A percentile compares a stretch with the other conserved stretches of the same genome.
Conservation (phyloP, 768 basidiomycete genomes). For the Amanita inopinata region DNA sequence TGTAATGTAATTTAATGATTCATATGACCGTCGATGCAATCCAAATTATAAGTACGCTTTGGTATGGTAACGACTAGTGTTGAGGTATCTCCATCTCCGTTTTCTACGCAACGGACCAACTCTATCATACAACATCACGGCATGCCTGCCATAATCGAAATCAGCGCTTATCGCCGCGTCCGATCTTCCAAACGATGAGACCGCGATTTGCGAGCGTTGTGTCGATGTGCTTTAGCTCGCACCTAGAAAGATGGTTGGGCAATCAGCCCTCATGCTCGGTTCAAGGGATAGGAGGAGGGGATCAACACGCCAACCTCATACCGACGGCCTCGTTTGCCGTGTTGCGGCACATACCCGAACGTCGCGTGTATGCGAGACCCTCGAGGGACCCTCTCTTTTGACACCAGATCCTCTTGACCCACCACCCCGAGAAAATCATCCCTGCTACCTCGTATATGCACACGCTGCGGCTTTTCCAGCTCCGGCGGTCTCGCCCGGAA, state of each 20-base stretch:
- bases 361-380: not conserved
- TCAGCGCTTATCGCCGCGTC: not conserved
- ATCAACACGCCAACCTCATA: not conserved
- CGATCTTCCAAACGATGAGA: not conserved
- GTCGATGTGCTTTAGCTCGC: not conserved
- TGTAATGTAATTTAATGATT: constrained; percentile 6
- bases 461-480: constrained; percentile 7
- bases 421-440: not conserved
- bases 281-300: not conserved
- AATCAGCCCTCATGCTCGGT: not conserved
- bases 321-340: not conserved
- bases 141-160: no score
- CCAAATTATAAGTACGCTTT: not conserved
- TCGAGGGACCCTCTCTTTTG: not conserved
- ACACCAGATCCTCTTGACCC: not conserved
- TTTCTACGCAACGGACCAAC: not conserved
- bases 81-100: not conserved
- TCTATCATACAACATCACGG: not conserved
- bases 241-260: not conserved
- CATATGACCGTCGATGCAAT: not conserved
- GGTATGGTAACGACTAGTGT: not conserved
- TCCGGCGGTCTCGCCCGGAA: not conserved
- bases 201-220: not conserved
- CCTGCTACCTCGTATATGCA: constrained; percentile 4
- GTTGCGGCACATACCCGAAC: not conserved